phyloP scores from a whole-genome alignment of 2,329 filamentous ascomycete species.

The Dothistroma septosporum region DNA sequence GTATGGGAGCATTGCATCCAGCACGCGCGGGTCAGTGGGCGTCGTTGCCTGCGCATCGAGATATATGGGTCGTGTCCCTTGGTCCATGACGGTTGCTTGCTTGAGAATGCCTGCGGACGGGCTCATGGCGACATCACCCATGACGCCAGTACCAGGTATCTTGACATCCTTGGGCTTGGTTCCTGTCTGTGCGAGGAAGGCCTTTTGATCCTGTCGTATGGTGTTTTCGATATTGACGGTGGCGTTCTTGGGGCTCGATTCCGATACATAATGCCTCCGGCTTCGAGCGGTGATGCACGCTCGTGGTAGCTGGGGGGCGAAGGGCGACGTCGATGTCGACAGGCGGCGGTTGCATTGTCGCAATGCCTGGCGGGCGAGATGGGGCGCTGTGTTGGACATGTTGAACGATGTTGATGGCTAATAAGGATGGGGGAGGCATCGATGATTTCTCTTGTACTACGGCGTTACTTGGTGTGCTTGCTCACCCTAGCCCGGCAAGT shows the following conservation, averaged over 20 bases:
- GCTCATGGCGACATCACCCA: constrained; percentile 70
- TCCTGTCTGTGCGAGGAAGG: constrained; percentile 62
- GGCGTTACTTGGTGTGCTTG: too few relatives aligned
- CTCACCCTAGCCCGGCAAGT: neutral
- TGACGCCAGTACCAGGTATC: constrained; percentile 56
- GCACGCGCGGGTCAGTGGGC: constrained; percentile 85
- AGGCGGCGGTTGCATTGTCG: constrained; percentile 52
- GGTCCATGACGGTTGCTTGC: constrained; percentile 87
- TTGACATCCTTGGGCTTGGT: constrained; percentile 53
- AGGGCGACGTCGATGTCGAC: constrained; percentile 37
- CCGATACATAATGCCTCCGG: constrained; percentile 68
- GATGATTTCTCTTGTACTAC: neutral
- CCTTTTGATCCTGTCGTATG: constrained; percentile 80
- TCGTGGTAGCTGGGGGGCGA: constrained; percentile 41
- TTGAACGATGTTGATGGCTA: constrained; percentile 18
- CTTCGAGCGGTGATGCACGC: constrained; percentile 36
- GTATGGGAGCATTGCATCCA: constrained; percentile 95
- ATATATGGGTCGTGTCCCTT: constrained; percentile 90
- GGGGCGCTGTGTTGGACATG: constrained; percentile 55
- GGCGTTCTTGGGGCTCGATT: constrained; percentile 72
- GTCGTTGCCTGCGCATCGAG: constrained; percentile 98
- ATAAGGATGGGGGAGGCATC: neutral
- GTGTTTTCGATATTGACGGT: constrained; percentile 78
- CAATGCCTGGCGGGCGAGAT: constrained; percentile 71
- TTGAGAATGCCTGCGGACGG: constrained; percentile 70